These are phyloP conservation scores for Dittrichia graveolens DNA, from an alignment of 129 eudicot species.

Conservation along the genomic window DNA sequence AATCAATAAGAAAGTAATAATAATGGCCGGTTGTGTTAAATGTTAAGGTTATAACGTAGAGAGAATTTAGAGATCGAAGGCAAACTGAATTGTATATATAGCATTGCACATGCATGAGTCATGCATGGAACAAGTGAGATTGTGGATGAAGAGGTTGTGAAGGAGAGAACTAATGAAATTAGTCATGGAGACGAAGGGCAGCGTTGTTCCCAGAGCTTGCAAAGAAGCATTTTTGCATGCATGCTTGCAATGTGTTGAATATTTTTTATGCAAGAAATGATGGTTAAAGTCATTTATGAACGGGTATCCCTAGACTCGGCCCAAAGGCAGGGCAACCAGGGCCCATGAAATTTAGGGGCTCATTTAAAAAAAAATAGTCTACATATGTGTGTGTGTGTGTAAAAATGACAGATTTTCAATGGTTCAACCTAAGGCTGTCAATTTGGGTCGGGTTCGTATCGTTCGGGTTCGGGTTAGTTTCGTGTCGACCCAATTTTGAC, in stretches of 20 bases:
- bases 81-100: slow-evolving; percentile 61
- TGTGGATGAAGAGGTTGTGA: slow-evolving; percentile 44
- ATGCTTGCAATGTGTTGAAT: slow-evolving; percentile 57
- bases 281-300: slow-evolving; percentile 61
- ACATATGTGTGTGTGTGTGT: no score
- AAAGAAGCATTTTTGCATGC: slow-evolving; percentile 90
- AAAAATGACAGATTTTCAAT: no score
- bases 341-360: no score
- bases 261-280: slow-evolving; percentile 67
- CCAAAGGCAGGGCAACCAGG: no score
- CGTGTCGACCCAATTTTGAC: no score
- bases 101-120: slow-evolving; percentile 53
- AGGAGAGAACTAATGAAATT: slow-evolving; percentile 62
- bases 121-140: slow-evolving; percentile 38
- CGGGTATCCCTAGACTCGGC: slow-evolving; percentile 52
- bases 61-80: slow-evolving; percentile 74
- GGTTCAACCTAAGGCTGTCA: no score
- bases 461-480: no score
- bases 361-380: no score
- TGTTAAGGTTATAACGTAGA: no score
- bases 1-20: no score
- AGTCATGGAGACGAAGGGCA: slow-evolving; percentile 47
- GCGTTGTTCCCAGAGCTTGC: slow-evolving; percentile 66
- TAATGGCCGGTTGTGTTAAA: no score
- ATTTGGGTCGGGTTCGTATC: no score